Percentiles rank a stretch among this genome's conserved stretches.
Evolutionary conservation across 192 early-diverging fungal genomes (phyloP).

Genomic region (Diversispora epigaea): DNA sequence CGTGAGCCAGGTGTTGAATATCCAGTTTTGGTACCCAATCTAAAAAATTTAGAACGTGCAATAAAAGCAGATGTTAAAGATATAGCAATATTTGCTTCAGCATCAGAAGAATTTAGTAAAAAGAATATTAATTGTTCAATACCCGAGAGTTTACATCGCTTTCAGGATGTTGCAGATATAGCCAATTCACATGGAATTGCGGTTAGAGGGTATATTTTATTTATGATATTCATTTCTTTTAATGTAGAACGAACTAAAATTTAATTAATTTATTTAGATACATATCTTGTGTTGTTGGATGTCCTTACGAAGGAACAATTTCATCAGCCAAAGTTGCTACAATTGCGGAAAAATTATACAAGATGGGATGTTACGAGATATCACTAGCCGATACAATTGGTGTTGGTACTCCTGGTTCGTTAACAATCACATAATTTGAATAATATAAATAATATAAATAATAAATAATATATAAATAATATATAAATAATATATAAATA

Average conservation of each 20-base stretch:
- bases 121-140: conserved; percentile 94
- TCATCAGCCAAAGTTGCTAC: conserved; percentile 66
- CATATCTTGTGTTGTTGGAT: conserved; percentile 88
- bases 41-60: conserved; percentile 80
- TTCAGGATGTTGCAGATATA: conserved; percentile 61
- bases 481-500: no score
- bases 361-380: conserved; percentile 97
- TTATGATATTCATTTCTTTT: conserved; percentile 8
- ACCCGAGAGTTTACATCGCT: conserved; percentile 74
- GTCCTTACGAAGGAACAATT: conserved; percentile 87
- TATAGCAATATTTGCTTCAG: conserved; percentile 90
- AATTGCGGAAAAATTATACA: conserved; percentile 69
- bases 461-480: no score
- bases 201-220: conserved; percentile 65
- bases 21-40: conserved; percentile 88
- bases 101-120: conserved; percentile 81
- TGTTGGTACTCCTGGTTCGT: conserved; percentile 69
- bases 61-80: conserved; percentile 78
- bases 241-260: background rate
- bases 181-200: conserved; percentile 63
- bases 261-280: conserved; percentile 56
- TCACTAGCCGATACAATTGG: conserved; percentile 97
- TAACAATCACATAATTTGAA: background rate
- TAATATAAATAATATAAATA: conserved; percentile 16
- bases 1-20: conserved; percentile 69